Evolutionary conservation across 148 eudicot genomes (phyloP).

Genomic region (Silene latifolia): DNA sequence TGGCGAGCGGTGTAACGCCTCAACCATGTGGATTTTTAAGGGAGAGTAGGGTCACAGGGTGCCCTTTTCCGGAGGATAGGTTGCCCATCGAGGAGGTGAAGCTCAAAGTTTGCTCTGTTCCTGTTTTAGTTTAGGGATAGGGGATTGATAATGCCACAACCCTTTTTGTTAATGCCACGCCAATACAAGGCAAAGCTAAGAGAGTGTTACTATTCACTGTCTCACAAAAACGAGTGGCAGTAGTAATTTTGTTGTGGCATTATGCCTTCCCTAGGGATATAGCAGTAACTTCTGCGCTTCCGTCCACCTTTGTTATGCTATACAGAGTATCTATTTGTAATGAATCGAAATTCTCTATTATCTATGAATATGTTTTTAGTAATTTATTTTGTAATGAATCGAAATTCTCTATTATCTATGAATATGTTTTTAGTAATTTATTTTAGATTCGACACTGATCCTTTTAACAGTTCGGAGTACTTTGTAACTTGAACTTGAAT

Average conservation of each 20-base stretch:
- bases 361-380: background rate
- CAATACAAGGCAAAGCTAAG: too few species aligned
- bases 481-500: too few species aligned
- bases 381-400: background rate
- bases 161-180: too few species aligned
- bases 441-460: too few species aligned
- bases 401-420: background rate
- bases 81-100: conserved; percentile 61
- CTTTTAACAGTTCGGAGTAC: background rate
- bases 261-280: too few species aligned
- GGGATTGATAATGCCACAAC: too few species aligned
- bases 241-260: too few species aligned
- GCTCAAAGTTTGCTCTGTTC: conserved; percentile 47
- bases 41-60: conserved; percentile 24
- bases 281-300: background rate
- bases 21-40: conserved; percentile 51
- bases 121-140: conserved; percentile 9
- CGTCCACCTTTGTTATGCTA: background rate
- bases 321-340: background rate
- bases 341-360: background rate
- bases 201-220: too few species aligned
- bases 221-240: too few species aligned
- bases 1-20: conserved; percentile 52
- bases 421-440: too few species aligned
- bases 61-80: conserved; percentile 55